phyloP scores from a whole-genome alignment of 805 yeast genomes.

The Suhomyces emberorum region DNA sequence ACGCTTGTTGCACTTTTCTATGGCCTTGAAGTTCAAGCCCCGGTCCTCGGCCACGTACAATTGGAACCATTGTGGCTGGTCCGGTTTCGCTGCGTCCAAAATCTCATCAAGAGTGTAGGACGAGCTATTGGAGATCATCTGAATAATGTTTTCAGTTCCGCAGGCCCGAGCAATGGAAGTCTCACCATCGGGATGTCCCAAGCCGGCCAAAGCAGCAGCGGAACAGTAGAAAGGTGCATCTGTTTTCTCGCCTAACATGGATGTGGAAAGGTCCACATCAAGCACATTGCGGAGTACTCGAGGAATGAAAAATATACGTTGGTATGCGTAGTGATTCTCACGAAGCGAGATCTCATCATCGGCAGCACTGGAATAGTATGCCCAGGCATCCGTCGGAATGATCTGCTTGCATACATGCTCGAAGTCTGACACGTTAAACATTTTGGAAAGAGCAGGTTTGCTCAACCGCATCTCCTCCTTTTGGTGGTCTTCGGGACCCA shows the following conservation, averaged over 20 bases:
- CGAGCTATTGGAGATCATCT: constrained; percentile 91
- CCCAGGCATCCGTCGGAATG: constrained; percentile 79
- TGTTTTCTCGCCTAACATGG: constrained; percentile 68
- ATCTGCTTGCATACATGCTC: constrained; percentile 69
- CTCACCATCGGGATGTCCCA: constrained; percentile 95
- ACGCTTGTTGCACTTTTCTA: constrained; percentile 37
- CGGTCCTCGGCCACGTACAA: constrained; percentile 44
- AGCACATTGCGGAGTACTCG: constrained; percentile 78
- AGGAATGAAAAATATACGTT: constrained; percentile 85
- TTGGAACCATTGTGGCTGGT: constrained; percentile 48
- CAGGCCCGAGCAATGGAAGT: constrained; percentile 81
- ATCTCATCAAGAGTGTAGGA: constrained; percentile 87
- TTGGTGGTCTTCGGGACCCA: constrained; percentile 36
- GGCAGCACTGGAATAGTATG: constrained; percentile 89
- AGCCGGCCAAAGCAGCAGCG: constrained; percentile 88
- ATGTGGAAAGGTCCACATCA: constrained; percentile 63
- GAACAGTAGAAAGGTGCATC: constrained; percentile 82
- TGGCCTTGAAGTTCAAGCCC: constrained; percentile 21
- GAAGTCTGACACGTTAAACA: constrained; percentile 59
- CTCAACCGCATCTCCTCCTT: constrained; percentile 26
- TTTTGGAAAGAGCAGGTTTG: constrained; percentile 20
- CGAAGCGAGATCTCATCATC: constrained; percentile 90
- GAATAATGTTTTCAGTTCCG: constrained; percentile 63
- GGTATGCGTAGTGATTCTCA: constrained; percentile 88
- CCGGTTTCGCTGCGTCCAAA: constrained; percentile 59